Evolutionary conservation across 192 early-diverging fungal genomes (phyloP), one percentile per base, ranked within the genome.

Genomic region (Coemansia sp.): DNA sequence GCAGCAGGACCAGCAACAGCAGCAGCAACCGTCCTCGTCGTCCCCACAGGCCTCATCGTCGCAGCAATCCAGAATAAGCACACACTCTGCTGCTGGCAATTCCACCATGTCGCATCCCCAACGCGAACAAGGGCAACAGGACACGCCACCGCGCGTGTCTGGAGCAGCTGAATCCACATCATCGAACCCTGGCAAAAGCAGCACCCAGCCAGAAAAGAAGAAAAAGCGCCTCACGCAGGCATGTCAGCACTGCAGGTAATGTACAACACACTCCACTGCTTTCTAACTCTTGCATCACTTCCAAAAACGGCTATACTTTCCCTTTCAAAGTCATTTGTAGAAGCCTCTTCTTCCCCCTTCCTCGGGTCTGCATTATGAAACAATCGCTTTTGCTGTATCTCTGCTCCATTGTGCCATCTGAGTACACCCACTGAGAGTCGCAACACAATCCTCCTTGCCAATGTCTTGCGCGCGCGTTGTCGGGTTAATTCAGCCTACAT

Each of bases 191-290:
- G n/a, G n/a, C n/a, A n/a, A n/a, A n/a, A 30, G 63, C 41, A 37
- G 54, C 23, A 29, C 60, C 0, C 65, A 50, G 48, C 73, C 59
- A 19, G 59, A 67, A 47, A 73, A 71, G 36, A 80, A 80, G 45
- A 80, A 80, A 59, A 80, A 80, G 62, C 77, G 77, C 48, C 71
- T 80, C 40, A 80, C 77, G 3, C 77, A 80, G 61, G 77, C 77
- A 36, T 80, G 77, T 30, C 77, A 80, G 58, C 64, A 80, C 40
- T 80, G 77, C 68, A 74, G 77, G 77, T 80, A 74, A 58, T 54
- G 52, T 54, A 33, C 4, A 34, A 48, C 25, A 25, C 25, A 11
- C 34, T 36, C 8, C 34, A 11, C 34, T 36, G 45, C 45, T 47
- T n/a, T 19, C 22, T 48, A 54, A 29, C 29, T 54, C 42, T 27